Percentiles rank a stretch among this genome's conserved stretches.
Conservation (phyloP, 345 rosid genomes). For the Iberis pinnata region DNA sequence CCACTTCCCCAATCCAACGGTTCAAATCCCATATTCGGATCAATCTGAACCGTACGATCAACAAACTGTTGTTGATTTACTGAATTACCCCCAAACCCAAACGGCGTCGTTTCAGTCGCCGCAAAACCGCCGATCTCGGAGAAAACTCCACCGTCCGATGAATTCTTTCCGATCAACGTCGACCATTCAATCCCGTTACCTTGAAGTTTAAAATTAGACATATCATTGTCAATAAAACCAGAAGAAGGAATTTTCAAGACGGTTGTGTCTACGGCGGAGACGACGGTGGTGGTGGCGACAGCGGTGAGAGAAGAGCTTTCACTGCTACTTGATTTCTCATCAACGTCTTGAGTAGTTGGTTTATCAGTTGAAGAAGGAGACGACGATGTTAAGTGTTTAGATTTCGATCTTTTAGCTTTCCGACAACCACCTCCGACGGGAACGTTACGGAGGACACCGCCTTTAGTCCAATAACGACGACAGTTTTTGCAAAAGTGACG, state of each 20-base stretch:
- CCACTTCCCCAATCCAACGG: constrained; percentile 73
- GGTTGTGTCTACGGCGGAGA: constrained; percentile 31
- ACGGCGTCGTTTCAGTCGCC: constrained; percentile 39
- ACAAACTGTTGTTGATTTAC: constrained; percentile 30
- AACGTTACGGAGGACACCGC: constrained; percentile 95
- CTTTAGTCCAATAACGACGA: constrained; percentile 98
- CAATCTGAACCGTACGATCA: constrained; percentile 45
- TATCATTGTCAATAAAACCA: constrained; percentile 36
- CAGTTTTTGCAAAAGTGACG: constrained; percentile 96
- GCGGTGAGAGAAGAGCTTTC: constrained; percentile 79
- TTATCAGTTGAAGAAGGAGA: constrained; percentile 16
- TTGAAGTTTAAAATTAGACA: constrained; percentile 26
- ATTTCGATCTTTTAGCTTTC: constrained; percentile 52
- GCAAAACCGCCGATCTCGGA: constrained; percentile 59
- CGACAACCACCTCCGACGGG: constrained; percentile 62
- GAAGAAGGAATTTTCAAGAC: too few relatives aligned
- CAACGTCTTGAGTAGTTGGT: constrained; percentile 7
- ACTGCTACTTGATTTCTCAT: constrained; percentile 48
- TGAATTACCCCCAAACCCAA: constrained; percentile 36
- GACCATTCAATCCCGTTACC: constrained; percentile 42
- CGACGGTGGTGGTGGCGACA: constrained; percentile 34
- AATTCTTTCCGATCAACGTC: constrained; percentile 42
- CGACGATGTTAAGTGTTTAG: constrained; percentile 27
- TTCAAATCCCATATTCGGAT: constrained; percentile 50
- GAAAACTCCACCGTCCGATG: constrained; percentile 56